Conservation (phyloP, 2,329 filamentous ascomycete genomes). For the Fusarium clavum region DNA sequence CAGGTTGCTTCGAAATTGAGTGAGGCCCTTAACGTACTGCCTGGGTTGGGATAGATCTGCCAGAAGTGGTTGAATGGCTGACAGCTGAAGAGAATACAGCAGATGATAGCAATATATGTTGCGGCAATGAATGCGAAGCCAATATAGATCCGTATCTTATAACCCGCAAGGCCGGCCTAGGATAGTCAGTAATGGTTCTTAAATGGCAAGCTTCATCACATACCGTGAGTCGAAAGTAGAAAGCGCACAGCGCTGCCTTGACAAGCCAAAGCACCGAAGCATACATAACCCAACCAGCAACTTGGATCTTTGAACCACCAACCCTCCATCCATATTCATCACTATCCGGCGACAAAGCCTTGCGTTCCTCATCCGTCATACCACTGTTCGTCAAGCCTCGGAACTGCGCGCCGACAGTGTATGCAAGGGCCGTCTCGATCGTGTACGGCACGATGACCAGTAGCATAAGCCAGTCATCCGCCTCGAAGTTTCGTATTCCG, state of each 20-base stretch:
- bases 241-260: slow-evolving; percentile 64
- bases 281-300: slow-evolving; percentile 65
- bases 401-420: slow-evolving; percentile 54
- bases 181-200: slow-evolving; percentile 40
- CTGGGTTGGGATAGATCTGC: slow-evolving; percentile 58
- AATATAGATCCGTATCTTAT: slow-evolving; percentile 45
- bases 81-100: slow-evolving; percentile 52
- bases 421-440: slow-evolving; percentile 46
- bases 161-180: slow-evolving; percentile 34
- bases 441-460: slow-evolving; percentile 42
- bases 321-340: slow-evolving; percentile 56
- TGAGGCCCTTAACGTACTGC: slow-evolving; percentile 47
- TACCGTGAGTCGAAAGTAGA: slow-evolving; percentile 63
- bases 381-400: slow-evolving; percentile 61
- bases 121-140: slow-evolving; percentile 51
- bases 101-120: slow-evolving; percentile 51
- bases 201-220: not conserved
- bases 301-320: slow-evolving; percentile 64
- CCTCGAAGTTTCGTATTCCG: slow-evolving; percentile 47
- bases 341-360: slow-evolving; percentile 53
- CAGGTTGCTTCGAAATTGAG: no score
- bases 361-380: slow-evolving; percentile 62
- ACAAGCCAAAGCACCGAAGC: slow-evolving; percentile 62
- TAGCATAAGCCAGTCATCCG: slow-evolving; percentile 63
- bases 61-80: slow-evolving; percentile 53